phyloP scores from a whole-genome alignment of 345 rosid genomes.

The Hibiscus mutabilis region DNA sequence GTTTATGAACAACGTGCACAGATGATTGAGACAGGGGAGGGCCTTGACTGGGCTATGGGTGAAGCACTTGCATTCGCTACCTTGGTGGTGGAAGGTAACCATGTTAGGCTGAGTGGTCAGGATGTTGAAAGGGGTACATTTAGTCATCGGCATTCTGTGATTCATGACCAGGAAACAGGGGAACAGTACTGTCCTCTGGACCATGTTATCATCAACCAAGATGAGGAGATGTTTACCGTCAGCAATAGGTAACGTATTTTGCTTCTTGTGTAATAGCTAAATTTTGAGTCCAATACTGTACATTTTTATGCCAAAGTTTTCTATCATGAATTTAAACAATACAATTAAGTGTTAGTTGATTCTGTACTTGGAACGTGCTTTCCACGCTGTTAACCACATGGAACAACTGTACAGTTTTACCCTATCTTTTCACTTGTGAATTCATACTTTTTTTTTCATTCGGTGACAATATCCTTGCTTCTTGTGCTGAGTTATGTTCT shows the following conservation, averaged over 20 bases:
- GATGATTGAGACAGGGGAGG: conserved; percentile 77
- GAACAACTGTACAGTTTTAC: not conserved
- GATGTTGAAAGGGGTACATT: conserved; percentile 91
- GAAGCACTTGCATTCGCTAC: conserved; percentile 86
- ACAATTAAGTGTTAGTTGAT: not conserved
- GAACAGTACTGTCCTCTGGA: conserved; percentile 71
- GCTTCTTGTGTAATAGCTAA: not conserved
- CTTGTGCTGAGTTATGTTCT: not conserved
- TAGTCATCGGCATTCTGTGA: conserved; percentile 68
- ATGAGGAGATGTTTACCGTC: conserved; percentile 78
- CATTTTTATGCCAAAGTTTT: too few relatives aligned
- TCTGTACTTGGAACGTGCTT: not conserved
- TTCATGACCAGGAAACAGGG: conserved; percentile 79
- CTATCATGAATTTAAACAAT: too few relatives aligned
- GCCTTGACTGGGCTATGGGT: conserved; percentile 79
- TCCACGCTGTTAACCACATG: not conserved
- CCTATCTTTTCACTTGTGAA: not conserved
- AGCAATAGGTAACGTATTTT: conserved; percentile 55
- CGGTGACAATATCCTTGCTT: not conserved
- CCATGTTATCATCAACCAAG: conserved; percentile 55
- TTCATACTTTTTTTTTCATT: not conserved
- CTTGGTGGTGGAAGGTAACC: conserved; percentile 74
- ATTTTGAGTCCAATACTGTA: too few relatives aligned
- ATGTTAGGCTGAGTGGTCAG: conserved; percentile 83
- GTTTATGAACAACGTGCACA: conserved; percentile 71